Percentiles rank a stretch among this genome's conserved stretches.
Conservation (phyloP, 1,139 yeast species). For the Wickerhamomyces sp. region DNA sequence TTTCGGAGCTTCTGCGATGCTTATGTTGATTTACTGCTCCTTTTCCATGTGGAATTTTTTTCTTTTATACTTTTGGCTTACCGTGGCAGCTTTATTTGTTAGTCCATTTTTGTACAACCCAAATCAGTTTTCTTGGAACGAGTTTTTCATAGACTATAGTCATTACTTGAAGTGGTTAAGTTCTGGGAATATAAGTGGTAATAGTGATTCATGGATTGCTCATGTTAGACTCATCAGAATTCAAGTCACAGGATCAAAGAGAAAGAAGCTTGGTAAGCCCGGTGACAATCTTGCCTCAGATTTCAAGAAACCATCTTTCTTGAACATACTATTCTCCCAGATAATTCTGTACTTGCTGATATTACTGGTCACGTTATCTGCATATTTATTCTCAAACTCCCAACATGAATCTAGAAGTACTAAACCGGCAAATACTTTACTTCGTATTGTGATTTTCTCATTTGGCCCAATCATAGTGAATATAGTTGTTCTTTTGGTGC, state of each 20-base stretch:
- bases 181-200: conserved; percentile 70
- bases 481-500: conserved; percentile 32
- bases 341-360: conserved; percentile 52
- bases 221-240: conserved; percentile 65
- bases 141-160: conserved; percentile 68
- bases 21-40: conserved; percentile 62
- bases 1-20: conserved; percentile 61
- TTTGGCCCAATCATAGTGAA: conserved; percentile 47
- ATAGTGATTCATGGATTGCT: conserved; percentile 58
- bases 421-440: conserved; percentile 46
- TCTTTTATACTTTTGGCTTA: conserved; percentile 70
- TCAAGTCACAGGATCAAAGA: conserved; percentile 66
- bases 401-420: conserved; percentile 58
- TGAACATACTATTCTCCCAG: conserved; percentile 57
- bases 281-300: conserved; percentile 68
- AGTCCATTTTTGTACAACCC: conserved; percentile 72
- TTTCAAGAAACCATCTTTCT: conserved; percentile 65
- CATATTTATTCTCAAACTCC: conserved; percentile 63
- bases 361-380: conserved; percentile 56
- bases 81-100: conserved; percentile 58
- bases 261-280: conserved; percentile 56
- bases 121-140: conserved; percentile 74
- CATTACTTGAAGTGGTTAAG: conserved; percentile 68
- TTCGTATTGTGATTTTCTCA: conserved; percentile 42
- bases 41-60: conserved; percentile 71